Evolutionary conservation across 257 asterid species (phyloP), one percentile per base, ranked within the genome.

Genomic region (Lycium ferocissimum): DNA sequence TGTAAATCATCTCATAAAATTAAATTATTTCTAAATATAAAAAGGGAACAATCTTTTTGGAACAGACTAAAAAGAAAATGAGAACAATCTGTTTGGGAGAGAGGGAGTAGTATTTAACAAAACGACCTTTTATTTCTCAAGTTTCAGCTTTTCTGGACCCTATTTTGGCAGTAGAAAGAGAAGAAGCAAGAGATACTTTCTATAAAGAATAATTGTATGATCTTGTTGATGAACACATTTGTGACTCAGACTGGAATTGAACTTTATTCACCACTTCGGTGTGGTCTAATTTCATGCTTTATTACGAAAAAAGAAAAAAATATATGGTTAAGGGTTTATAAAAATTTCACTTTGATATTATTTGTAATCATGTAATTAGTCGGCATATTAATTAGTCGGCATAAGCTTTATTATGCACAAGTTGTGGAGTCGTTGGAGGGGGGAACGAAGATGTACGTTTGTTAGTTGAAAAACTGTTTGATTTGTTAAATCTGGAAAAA

Each of bases 381-480:
- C 3, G 45, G 45, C 45, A 40, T 40, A 40, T 40, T 40, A 3
- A 40, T 5, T 2, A 37, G 37, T 7, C 33, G 33, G 33, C 33
- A 20, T 70, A 9, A 70, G 6, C 22, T 70, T 38, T 70, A n/a
- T 70, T 40, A 40, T 70, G 79, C 33, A 7, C 76, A 45, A 72
- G 12, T 76, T 26, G 65, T 53, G 43, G 82, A 63, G 63, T 51
- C 49, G 26, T 26, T 53, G 2, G 22, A 75, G 62, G 81, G 43
- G 18, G 45, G 18, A 26, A 75, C 20, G 49, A 49, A 51, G 62
- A 49, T 62, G 7, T 62, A 3, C 2, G 49, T 14, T 33, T 78
- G 65, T 53, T 53, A 53, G 49, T 53, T 53, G 82, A 70, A 66
- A 78, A 78, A 53, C 22, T 14, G 33, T 53, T 78, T 78, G 33